These are phyloP conservation scores for Strigomonas galati DNA, from an alignment of 208 protist genomes.

Conservation along the genomic window DNA sequence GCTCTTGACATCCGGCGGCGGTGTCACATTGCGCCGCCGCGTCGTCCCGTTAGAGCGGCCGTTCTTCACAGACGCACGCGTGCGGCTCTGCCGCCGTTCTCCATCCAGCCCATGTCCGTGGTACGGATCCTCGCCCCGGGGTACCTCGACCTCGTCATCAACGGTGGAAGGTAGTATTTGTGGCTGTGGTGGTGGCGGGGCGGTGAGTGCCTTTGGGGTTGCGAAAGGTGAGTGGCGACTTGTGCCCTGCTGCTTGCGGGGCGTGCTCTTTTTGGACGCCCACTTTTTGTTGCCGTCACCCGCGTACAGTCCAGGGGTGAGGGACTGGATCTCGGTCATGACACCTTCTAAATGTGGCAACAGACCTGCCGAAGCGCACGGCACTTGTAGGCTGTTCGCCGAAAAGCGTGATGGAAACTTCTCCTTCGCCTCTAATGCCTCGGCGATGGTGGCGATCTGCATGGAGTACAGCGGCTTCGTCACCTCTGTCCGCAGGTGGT, in stretches of 20 bases:
- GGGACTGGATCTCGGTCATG: slow-evolving; percentile 57
- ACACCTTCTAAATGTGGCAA: slow-evolving; percentile 66
- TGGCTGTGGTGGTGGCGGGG: too few relatives aligned
- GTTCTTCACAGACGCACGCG: not conserved
- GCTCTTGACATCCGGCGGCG: not conserved
- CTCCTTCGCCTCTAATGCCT: slow-evolving; percentile 41
- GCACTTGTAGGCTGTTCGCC: slow-evolving; percentile 39
- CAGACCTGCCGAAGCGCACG: slow-evolving; percentile 28
- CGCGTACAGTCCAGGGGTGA: too few relatives aligned
- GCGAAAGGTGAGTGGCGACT: not conserved
- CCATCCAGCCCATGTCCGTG: too few relatives aligned
- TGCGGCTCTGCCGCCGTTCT: too few relatives aligned
- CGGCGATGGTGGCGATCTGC: slow-evolving; percentile 84
- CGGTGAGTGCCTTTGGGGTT: not conserved
- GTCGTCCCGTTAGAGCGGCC: not conserved
- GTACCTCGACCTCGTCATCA: too few relatives aligned
- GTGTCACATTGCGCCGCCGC: not conserved
- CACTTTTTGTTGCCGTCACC: too few relatives aligned
- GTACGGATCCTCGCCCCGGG: too few relatives aligned
- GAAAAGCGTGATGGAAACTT: slow-evolving; percentile 55
- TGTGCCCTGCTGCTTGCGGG: not conserved
- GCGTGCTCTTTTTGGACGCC: too few relatives aligned
- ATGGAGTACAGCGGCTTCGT: slow-evolving; percentile 71
- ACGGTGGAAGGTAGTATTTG: too few relatives aligned
- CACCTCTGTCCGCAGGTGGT: slow-evolving; percentile 57